Evolutionary conservation across 768 basidiomycete species (phyloP).

Genomic region (Trametes villosa): DNA sequence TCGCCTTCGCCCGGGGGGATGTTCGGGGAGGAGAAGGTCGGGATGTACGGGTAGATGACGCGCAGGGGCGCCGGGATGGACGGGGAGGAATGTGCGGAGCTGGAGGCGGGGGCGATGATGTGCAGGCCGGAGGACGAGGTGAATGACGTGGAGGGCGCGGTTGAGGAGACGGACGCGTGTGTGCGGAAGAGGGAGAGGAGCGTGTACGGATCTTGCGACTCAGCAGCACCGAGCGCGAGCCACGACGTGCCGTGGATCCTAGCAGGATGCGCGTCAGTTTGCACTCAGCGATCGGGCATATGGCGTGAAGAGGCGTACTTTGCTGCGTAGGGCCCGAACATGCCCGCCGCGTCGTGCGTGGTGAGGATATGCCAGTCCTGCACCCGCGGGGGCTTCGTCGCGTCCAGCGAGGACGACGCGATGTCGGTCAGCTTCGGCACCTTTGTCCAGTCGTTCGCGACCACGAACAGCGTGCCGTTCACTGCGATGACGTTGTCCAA

Average conservation of each 20-base stretch:
- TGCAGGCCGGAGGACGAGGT: constrained; percentile 29
- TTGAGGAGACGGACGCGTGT: constrained; percentile 48
- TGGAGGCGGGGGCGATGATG: constrained; percentile 21
- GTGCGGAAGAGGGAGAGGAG: constrained; percentile 79
- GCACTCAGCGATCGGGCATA: constrained; percentile 2
- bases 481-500: constrained; percentile 81
- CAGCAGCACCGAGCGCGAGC: constrained; percentile 55
- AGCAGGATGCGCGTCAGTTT: neutral
- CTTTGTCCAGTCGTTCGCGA: constrained; percentile 64
- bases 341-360: constrained; percentile 25
- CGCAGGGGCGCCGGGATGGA: constrained; percentile 63
- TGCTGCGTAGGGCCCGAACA: constrained; percentile 37
- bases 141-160: constrained; percentile 24
- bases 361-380: constrained; percentile 56
- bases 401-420: constrained; percentile 41
- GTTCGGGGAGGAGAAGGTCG: constrained; percentile 55
- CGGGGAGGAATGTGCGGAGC: constrained; percentile 8
- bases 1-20: constrained; percentile 32
- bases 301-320: constrained; percentile 25
- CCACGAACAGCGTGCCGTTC: constrained; percentile 73
- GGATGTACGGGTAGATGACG: constrained; percentile 73
- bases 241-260: constrained; percentile 34
- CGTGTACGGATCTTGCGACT: constrained; percentile 62
- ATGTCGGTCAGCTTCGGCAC: constrained; percentile 64
- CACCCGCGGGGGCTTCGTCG: constrained; percentile 47